These are phyloP conservation scores for Pichia kluyveri DNA, from an alignment of 805 yeast species.

Conservation along the genomic window DNA sequence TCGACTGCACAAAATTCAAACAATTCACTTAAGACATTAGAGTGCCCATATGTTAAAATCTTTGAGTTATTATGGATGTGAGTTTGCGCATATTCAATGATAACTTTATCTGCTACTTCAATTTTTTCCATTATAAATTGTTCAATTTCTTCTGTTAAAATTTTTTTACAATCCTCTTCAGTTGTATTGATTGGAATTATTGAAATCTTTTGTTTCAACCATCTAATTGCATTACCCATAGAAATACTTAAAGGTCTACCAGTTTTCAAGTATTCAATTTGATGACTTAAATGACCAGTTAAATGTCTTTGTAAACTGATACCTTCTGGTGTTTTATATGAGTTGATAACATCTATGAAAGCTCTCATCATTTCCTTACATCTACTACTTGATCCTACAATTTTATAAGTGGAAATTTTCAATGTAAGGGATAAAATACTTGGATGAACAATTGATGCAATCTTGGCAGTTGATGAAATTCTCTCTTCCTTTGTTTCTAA, in stretches of 20 bases:
- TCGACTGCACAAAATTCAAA: slow-evolving; percentile 59
- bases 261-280: slow-evolving; percentile 83
- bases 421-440: slow-evolving; percentile 69
- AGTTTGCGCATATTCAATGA: slow-evolving; percentile 67
- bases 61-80: slow-evolving; percentile 73
- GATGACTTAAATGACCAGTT: slow-evolving; percentile 80
- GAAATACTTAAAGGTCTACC: slow-evolving; percentile 88
- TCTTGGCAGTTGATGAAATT: slow-evolving; percentile 45
- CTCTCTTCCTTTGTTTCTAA: slow-evolving; percentile 74
- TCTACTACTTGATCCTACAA: slow-evolving; percentile 85
- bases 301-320: slow-evolving; percentile 82
- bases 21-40: slow-evolving; percentile 70
- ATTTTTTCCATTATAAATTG: slow-evolving; percentile 78
- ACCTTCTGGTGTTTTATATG: slow-evolving; percentile 78
- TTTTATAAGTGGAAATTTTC: slow-evolving; percentile 71
- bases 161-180: slow-evolving; percentile 59
- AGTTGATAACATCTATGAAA: slow-evolving; percentile 69
- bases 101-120: slow-evolving; percentile 73
- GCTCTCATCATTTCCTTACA: slow-evolving; percentile 79
- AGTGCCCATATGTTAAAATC: slow-evolving; percentile 80
- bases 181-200: slow-evolving; percentile 63
- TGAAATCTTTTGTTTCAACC: slow-evolving; percentile 93
- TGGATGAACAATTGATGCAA: slow-evolving; percentile 76
- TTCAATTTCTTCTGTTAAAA: slow-evolving; percentile 60
- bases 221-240: slow-evolving; percentile 96